These are phyloP conservation scores for Podospora anserina DNA, from an alignment of 495 filamentous ascomycete species.

Conservation along the genomic window DNA sequence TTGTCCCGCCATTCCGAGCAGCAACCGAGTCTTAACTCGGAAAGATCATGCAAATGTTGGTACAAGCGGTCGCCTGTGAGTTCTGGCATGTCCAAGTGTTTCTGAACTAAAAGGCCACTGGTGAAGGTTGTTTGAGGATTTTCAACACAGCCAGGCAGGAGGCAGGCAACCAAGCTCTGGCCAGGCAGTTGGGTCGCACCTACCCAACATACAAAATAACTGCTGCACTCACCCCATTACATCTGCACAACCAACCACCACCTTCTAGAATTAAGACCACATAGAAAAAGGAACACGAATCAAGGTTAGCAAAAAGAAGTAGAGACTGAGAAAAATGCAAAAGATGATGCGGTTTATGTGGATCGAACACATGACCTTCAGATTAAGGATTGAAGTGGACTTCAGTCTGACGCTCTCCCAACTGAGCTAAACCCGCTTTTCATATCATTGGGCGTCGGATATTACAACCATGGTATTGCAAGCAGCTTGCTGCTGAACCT, in stretches of 20 bases:
- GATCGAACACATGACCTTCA: conserved; percentile 12
- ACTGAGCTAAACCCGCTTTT: conserved; percentile 10
- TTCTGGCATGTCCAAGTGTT: background rate
- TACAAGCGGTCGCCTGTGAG: background rate
- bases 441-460: no score
- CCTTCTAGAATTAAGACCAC: no score
- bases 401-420: conserved; percentile 12
- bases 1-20: background rate
- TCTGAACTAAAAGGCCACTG: no score
- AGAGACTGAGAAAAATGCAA: background rate
- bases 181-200: no score
- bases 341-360: conserved; percentile 7
- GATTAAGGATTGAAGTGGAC: conserved; percentile 1
- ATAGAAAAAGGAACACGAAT: background rate
- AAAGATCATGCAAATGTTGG: background rate
- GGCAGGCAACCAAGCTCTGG: no score
- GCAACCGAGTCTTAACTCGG: background rate
- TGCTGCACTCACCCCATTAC: no score
- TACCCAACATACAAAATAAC: no score
- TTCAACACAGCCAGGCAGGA: no score
- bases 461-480: no score
- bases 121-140: no score
- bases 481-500: no score
- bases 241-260: no score
- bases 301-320: background rate